Evolutionary conservation across 2,329 filamentous ascomycete species (phyloP).

Genomic region (Aureobasidium sp.): DNA sequence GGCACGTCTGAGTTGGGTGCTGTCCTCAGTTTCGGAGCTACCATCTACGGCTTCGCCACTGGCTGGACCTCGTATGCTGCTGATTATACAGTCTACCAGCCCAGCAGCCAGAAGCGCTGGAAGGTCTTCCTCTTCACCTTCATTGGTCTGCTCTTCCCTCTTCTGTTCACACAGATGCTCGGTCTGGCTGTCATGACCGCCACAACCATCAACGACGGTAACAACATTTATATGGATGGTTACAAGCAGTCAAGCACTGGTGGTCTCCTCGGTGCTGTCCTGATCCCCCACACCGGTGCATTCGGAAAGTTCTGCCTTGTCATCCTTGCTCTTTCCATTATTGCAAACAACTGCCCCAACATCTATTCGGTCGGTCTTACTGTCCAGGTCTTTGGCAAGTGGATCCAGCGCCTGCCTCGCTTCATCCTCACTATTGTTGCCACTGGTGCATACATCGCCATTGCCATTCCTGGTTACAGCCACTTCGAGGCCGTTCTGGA

Average conservation of each 20-base stretch:
- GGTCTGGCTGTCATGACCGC: conserved; percentile 65
- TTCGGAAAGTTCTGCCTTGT: conserved; percentile 65
- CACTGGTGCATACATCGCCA: conserved; percentile 58
- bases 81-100: conserved; percentile 77
- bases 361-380: conserved; percentile 61
- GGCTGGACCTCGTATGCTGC: conserved; percentile 70
- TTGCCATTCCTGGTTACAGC: conserved; percentile 62
- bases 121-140: conserved; percentile 66
- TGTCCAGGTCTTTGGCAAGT: conserved; percentile 56
- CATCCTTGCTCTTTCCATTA: conserved; percentile 37
- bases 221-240: conserved; percentile 50
- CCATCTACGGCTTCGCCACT: conserved; percentile 62
- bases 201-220: conserved; percentile 46
- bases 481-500: conserved; percentile 59
- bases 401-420: conserved; percentile 56
- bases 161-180: conserved; percentile 68
- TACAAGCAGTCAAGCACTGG: conserved; percentile 55
- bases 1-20: conserved; percentile 55
- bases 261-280: conserved; percentile 59
- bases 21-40: conserved; percentile 59
- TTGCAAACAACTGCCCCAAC: conserved; percentile 42
- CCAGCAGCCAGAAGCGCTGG: conserved; percentile 49
- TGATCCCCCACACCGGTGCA: conserved; percentile 55
- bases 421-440: conserved; percentile 60
- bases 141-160: conserved; percentile 60